These are phyloP conservation scores for Trifolium fragiferum DNA, from an alignment of 306 rosid species.

Conservation along the genomic window DNA sequence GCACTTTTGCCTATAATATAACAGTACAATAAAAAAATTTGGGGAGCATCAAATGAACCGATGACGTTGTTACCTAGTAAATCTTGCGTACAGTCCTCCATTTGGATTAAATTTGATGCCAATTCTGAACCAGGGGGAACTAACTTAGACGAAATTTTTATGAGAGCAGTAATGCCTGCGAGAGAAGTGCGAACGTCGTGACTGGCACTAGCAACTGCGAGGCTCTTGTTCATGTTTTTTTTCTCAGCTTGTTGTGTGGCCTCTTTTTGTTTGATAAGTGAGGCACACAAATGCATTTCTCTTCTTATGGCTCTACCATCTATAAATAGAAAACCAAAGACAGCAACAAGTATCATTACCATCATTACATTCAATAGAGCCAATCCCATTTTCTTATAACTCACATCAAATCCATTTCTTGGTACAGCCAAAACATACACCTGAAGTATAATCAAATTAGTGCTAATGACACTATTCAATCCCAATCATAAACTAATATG, in stretches of 20 bases:
- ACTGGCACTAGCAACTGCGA: slow-evolving; percentile 68
- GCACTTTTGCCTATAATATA: not conserved
- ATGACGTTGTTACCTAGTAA: slow-evolving; percentile 55
- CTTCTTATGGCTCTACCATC: slow-evolving; percentile 41
- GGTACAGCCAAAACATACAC: slow-evolving; percentile 53
- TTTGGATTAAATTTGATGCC: slow-evolving; percentile 54
- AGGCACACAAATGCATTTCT: slow-evolving; percentile 60
- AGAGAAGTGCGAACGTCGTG: slow-evolving; percentile 75
- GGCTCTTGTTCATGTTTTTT: slow-evolving; percentile 67
- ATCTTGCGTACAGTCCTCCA: slow-evolving; percentile 64
- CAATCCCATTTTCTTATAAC: slow-evolving; percentile 40
- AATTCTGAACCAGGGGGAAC: slow-evolving; percentile 50
- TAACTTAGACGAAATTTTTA: slow-evolving; percentile 51
- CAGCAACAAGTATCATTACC: slow-evolving; percentile 28
- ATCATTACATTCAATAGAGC: slow-evolving; percentile 44
- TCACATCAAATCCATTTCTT: slow-evolving; percentile 41
- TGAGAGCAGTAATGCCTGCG: slow-evolving; percentile 63
- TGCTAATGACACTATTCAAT: not conserved
- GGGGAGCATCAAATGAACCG: not conserved
- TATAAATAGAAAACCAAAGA: slow-evolving; percentile 38
- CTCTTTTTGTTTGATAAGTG: slow-evolving; percentile 68
- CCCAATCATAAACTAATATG: not conserved
- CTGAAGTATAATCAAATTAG: slow-evolving; percentile 50
- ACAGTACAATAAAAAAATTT: not conserved
- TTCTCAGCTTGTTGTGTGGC: slow-evolving; percentile 75